Evolutionary conservation across 345 rosid species (phyloP).

Genomic region (Camelina hispida): DNA sequence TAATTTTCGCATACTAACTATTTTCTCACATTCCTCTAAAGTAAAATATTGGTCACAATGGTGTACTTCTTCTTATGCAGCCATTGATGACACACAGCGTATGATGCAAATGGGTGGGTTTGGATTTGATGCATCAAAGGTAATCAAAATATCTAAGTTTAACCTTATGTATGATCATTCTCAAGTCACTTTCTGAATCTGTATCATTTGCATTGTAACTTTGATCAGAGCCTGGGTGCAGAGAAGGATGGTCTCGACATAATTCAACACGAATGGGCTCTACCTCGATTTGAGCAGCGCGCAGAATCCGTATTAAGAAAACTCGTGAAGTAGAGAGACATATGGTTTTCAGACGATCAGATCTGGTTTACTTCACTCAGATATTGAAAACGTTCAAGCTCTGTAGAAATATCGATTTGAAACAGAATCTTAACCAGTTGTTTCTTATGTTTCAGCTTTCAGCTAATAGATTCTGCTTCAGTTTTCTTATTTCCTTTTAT

Average conservation of each 20-base stretch:
- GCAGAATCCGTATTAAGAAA: conserved; percentile 87
- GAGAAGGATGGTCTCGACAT: conserved; percentile 86
- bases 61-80: conserved; percentile 50
- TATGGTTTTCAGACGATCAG: conserved; percentile 5
- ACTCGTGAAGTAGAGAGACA: conserved; percentile 55
- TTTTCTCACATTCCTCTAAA: neutral
- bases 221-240: conserved; percentile 78
- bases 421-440: conserved; percentile 7
- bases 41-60: neutral
- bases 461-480: conserved; percentile 17
- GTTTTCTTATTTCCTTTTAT: neutral
- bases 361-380: conserved; percentile 5
- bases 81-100: conserved; percentile 91
- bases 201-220: conserved; percentile 14
- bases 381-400: conserved; percentile 2
- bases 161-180: conserved; percentile 23
- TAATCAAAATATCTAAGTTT: conserved; percentile 30
- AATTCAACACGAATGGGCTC: conserved; percentile 75
- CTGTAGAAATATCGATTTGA: conserved; percentile 24
- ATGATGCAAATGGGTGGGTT: conserved; percentile 99
- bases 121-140: conserved; percentile 94
- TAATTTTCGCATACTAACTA: conserved; percentile 19
- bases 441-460: neutral
- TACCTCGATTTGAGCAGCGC: conserved; percentile 91
- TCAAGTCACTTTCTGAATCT: conserved; percentile 22